Base-by-base conservation (phyloP, 805 yeast species). In the Yarrowia osloensis region DNA sequence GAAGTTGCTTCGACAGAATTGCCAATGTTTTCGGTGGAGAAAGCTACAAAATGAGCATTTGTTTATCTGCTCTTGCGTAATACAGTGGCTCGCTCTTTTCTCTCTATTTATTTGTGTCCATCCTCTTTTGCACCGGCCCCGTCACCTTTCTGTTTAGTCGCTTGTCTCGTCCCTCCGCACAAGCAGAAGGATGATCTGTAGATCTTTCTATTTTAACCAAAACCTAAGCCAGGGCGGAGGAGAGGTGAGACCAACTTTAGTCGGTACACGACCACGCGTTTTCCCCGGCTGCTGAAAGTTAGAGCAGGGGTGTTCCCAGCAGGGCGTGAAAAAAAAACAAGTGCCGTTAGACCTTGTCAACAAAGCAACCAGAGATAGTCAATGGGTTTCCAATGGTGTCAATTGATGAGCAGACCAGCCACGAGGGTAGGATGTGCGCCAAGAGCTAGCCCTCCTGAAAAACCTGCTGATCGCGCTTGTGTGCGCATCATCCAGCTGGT, bases 201-300 rank as follows among this genome's bases (percentile, higher is more conserved):
- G 57, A 50, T 50, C 57, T 19, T 50, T 50, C 57, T 50, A 50
- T 50, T 50, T 50, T 50, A 31, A 31, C 39, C 17, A 7, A 19
- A 49, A 49, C 55, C 21, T 49, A 9, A 26, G 39, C 37, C 39
- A 31, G 55, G 37, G 37, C 19, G 55, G 55, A 49, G 55, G 22
- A 13, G 19, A 29, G 29, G 40, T 50, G 40, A 33, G 40, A 33
- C 40, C 57, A 50, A 50, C 40, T 33, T 50, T 31, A n/a, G 15
- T 15, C 15, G 12, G 0, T 31, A 50, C 57, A 50, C 57, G 57
- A 31, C 57, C 57, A 50, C 57, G 57, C 57, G 57, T 50, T 50
- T 46, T 33, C 37, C 52, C 39, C 26, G 28, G 57, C 40, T 50
- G 57, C 57, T 33, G 40, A 50, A 50, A 50, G 57, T 50, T 50